Base-by-base conservation (phyloP, 1,284 basidiomycete species). In the Gomphus bonarii region DNA sequence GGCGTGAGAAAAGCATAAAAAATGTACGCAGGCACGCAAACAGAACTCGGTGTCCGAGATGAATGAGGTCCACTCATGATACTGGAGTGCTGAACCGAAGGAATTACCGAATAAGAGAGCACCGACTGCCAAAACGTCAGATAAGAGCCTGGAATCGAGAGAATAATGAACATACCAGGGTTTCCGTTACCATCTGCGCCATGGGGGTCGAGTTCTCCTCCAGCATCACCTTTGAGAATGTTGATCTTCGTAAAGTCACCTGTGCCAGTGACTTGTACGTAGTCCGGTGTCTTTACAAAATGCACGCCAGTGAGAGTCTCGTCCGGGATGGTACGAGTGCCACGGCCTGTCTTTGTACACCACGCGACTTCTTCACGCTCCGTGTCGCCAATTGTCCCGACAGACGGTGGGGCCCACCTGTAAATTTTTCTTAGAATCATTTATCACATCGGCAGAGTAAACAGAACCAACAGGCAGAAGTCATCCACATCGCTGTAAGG, bases 101-200 rank as follows among this genome's bases (percentile, higher is more conserved):
- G 74, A 72, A 65, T 80, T 79, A 50, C 81, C 80, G 64, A 75
- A 85, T 18, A 83, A 74, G 18, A 83, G 70, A 44, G 81, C 81
- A 61, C 81, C 82, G 60, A 85, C 65, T 55, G 28, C 18, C 4
- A 1, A 8, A 5, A 43, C 1, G 16, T 57, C 33, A 50, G 20
- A 53, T 10, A n/a, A 46, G 30, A 22, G 12, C n/a, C 12, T 9
- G n/a, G 14, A 20, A 31, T 18, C 5, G 22, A 18, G 7, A 8
- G 16, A 20, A 46, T 14, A 30, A 36, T 10, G 25, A 28, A 54
- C 25, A 20, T 42, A 54, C 50, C 68, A 1, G 80, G 79, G 66
- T 82, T 82, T n/a, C 79, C 81, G 25, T 62, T 61, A 18, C 58
- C 61, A 50, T 65, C 59, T 33, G 64, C 63, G 20, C 68, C 68